phyloP scores from a whole-genome alignment of 1,284 basidiomycete genomes.

The Serendipita sp. region DNA sequence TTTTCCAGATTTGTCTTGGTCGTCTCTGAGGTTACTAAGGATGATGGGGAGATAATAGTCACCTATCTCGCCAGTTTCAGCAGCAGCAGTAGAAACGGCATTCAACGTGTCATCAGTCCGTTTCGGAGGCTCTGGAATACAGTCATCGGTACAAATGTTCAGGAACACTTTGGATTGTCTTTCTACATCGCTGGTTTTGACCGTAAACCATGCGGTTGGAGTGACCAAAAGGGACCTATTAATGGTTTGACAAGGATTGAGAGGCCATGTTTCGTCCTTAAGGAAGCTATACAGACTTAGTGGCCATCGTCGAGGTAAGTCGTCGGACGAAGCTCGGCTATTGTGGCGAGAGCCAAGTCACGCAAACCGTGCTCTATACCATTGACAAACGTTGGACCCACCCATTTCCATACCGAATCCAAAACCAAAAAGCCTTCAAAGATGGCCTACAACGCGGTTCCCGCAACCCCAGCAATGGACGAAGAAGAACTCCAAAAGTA shows the following conservation, averaged over 20 bases:
- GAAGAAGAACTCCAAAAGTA: slow-evolving; percentile 46
- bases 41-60: slow-evolving; percentile 53
- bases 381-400: slow-evolving; percentile 7
- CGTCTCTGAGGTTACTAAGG: slow-evolving; percentile 48
- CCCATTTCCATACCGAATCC: slow-evolving; percentile 1
- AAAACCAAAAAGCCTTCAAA: not conserved
- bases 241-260: not conserved
- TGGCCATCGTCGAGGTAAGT: not conserved
- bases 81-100: slow-evolving; percentile 25
- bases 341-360: slow-evolving; percentile 8
- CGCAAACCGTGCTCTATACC: not conserved
- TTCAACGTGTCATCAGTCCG: slow-evolving; percentile 40
- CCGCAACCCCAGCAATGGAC: slow-evolving; percentile 49
- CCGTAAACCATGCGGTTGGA: not conserved
- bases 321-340: slow-evolving; percentile 7
- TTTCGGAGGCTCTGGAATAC: slow-evolving; percentile 50
- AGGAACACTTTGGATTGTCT: slow-evolving; percentile 48
- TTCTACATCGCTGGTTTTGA: not conserved
- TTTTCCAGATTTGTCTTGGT: slow-evolving; percentile 51
- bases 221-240: not conserved
- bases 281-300: not conserved
- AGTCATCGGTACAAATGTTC: slow-evolving; percentile 52
- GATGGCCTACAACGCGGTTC: slow-evolving; percentile 19
- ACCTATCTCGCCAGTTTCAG: slow-evolving; percentile 17
- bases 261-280: slow-evolving; percentile 11